Evolutionary conservation across 2,329 filamentous ascomycete species (phyloP).

Genomic region (Nemania sp.): DNA sequence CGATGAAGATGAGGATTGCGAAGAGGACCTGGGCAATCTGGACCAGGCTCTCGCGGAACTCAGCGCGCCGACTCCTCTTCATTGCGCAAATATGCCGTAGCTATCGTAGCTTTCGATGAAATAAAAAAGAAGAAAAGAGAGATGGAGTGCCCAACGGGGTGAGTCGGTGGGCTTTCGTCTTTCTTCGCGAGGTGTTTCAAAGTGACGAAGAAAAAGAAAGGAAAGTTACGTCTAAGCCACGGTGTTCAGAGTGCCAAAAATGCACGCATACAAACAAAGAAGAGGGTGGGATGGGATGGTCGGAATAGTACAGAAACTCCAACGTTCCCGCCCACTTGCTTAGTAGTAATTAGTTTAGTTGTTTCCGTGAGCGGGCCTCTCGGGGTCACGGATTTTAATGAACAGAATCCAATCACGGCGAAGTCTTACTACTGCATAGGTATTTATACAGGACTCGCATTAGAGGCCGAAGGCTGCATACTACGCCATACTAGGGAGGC

Average conservation of each 20-base stretch:
- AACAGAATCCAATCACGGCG: conserved; percentile 2
- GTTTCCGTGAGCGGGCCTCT: neutral
- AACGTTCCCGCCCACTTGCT: neutral
- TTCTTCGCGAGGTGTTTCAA: neutral
- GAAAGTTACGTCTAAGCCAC: neutral
- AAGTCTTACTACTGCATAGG: neutral
- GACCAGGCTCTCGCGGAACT: conserved; percentile 20
- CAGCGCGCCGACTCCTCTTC: conserved; percentile 24
- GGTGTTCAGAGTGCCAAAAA: conserved; percentile 9
- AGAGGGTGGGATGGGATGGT: conserved; percentile 6
- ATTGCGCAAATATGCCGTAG: conserved; percentile 10
- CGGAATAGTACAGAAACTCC: conserved; percentile 22
- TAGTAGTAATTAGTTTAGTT: neutral
- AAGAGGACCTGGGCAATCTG: conserved; percentile 26
- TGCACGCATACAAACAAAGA: conserved; percentile 4
- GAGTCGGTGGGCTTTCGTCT: neutral
- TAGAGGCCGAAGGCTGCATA: neutral
- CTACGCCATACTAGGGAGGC: conserved; percentile 11
- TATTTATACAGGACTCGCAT: neutral
- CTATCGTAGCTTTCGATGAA: neutral
- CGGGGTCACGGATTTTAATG: conserved; percentile 7
- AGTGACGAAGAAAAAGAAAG: neutral
- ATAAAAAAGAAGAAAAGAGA: neutral
- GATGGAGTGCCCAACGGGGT: neutral
- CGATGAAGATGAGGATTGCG: conserved; percentile 22